phyloP scores from a whole-genome alignment of 108 stramenopile species.

The Chaetoceros muelleri region DNA sequence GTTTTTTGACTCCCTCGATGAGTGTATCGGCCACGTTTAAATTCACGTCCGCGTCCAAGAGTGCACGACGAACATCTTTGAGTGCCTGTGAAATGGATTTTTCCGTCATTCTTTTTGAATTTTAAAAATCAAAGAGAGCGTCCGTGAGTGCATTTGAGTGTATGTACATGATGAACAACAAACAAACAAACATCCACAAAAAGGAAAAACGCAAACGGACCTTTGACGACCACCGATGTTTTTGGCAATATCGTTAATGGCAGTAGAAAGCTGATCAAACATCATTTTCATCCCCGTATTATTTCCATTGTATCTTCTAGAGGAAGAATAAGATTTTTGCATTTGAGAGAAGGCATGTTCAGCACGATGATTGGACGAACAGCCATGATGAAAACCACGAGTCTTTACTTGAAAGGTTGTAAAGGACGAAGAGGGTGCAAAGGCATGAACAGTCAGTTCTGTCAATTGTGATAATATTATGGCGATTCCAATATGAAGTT shows the following conservation, averaged over 20 bases:
- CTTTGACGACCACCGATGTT: slow-evolving; percentile 60
- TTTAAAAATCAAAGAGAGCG: neutral
- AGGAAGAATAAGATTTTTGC: too few relatives aligned
- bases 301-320: neutral
- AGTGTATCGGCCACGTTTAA: slow-evolving; percentile 81
- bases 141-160: neutral
- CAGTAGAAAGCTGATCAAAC: slow-evolving; percentile 77
- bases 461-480: neutral
- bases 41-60: slow-evolving; percentile 88
- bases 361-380: neutral
- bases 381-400: neutral
- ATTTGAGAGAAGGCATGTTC: too few relatives aligned
- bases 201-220: slow-evolving; percentile 9
- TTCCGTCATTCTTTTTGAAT: slow-evolving; percentile 52
- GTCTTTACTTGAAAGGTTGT: neutral
- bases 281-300: slow-evolving; percentile 60
- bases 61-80: slow-evolving; percentile 76
- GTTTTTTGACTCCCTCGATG: slow-evolving; percentile 78
- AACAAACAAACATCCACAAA: neutral
- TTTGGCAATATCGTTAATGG: slow-evolving; percentile 53
- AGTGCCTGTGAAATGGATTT: slow-evolving; percentile 63
- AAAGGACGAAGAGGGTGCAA: slow-evolving; percentile 2
- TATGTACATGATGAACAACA: neutral
- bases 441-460: neutral
- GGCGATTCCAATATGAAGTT: neutral